Percentiles rank a stretch among this genome's conserved stretches.
Evolutionary conservation across 2,329 filamentous ascomycete genomes (phyloP).

Genomic region (Pyricularia sp.): DNA sequence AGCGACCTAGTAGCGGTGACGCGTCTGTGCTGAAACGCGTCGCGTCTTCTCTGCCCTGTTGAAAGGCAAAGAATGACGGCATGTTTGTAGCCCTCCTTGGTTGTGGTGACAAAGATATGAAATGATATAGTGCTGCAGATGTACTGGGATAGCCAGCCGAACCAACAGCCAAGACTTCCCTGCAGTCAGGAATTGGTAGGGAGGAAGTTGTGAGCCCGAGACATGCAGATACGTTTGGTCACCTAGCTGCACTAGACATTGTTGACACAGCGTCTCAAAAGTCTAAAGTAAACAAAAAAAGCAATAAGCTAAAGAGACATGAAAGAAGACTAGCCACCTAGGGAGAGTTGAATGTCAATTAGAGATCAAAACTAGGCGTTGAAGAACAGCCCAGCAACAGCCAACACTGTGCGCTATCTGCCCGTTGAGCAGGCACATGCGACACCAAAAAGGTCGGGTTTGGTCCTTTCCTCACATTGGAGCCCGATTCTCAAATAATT

Average conservation of each 20-base stretch:
- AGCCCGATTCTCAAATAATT: not conserved
- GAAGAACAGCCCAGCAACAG: not conserved
- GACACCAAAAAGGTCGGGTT: not conserved
- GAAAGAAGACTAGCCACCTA: not conserved
- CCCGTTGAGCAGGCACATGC: not conserved
- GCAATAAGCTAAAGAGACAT: not conserved
- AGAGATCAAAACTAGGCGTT: not conserved
- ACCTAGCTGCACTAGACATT: not conserved
- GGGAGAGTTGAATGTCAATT: not conserved
- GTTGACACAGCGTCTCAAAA: not conserved
- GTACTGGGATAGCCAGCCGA: not conserved
- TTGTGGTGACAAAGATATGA: not conserved
- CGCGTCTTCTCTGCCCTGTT: constrained; percentile 51
- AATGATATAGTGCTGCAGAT: not conserved
- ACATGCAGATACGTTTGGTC: not conserved
- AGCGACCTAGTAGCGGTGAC: constrained; percentile 54
- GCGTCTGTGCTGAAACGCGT: constrained; percentile 39
- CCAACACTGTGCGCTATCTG: not conserved
- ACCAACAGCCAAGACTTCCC: not conserved
- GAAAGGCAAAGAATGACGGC: constrained; percentile 60
- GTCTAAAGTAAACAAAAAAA: not conserved
- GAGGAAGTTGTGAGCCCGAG: not conserved
- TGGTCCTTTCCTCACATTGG: too few species aligned
- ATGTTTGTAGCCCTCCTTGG: constrained; percentile 23
- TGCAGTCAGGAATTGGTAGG: not conserved